phyloP scores from a whole-genome alignment of 768 basidiomycete species.

The Mrakia blollopis region DNA sequence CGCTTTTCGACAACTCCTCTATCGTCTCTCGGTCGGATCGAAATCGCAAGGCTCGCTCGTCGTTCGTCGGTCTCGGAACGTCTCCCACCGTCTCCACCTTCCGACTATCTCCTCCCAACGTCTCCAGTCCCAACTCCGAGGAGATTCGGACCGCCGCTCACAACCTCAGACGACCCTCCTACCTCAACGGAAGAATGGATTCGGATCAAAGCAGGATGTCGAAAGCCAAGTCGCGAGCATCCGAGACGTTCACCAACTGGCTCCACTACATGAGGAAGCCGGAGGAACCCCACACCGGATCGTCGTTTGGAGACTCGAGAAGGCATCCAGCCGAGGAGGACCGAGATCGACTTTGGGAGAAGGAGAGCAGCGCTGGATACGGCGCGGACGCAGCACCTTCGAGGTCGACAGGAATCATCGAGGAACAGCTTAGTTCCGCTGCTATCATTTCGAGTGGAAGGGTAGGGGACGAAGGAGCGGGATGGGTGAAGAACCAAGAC shows the following conservation, averaged over 20 bases:
- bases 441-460: not conserved
- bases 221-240: not conserved
- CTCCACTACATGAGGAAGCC: not conserved
- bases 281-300: not conserved
- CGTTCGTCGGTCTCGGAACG: conserved; percentile 3
- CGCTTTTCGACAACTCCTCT: not conserved
- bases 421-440: not conserved
- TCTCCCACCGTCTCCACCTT: not conserved
- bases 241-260: conserved; percentile 14
- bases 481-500: conserved; percentile 6
- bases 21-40: not conserved
- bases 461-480: not conserved
- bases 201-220: not conserved
- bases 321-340: not conserved
- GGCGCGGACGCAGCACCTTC: not conserved
- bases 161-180: not conserved
- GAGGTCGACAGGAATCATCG: not conserved
- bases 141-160: not conserved
- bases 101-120: not conserved
- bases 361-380: not conserved
- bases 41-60: not conserved
- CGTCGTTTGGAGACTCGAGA: not conserved
- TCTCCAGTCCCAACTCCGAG: not conserved
- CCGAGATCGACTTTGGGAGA: conserved; percentile 9
- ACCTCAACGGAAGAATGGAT: not conserved